A percentile compares a stretch with the other conserved stretches of the same genome.
These are phyloP conservation scores for Pseudozyma thailandica DNA, from an alignment of 1,284 basidiomycete genomes.

Conservation along the genomic window DNA sequence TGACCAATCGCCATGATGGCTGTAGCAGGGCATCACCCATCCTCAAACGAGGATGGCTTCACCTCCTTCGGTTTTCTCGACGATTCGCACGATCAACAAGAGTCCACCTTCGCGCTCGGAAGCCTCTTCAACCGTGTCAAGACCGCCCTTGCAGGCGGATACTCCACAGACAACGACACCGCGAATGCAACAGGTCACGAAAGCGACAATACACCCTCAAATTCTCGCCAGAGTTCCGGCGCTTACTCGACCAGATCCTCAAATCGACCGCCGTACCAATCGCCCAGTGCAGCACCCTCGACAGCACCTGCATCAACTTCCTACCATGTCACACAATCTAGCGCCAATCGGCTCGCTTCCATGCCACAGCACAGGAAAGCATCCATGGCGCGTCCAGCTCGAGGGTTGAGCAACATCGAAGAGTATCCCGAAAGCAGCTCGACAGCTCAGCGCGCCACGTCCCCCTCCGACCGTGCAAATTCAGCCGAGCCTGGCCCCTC, in stretches of 20 bases:
- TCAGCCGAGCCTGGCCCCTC: slow-evolving; percentile 17
- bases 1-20: slow-evolving; percentile 10
- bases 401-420: slow-evolving; percentile 47
- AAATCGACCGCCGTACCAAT: slow-evolving; percentile 4
- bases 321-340: slow-evolving; percentile 4
- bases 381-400: slow-evolving; percentile 26
- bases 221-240: slow-evolving; percentile 24
- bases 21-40: slow-evolving; percentile 3
- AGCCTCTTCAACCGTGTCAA: slow-evolving; percentile 61
- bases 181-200: background rate
- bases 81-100: slow-evolving; percentile 50
- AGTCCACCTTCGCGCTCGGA: slow-evolving; percentile 54
- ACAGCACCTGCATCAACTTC: slow-evolving; percentile 12
- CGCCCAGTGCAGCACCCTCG: slow-evolving; percentile 4
- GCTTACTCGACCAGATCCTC: slow-evolving; percentile 19
- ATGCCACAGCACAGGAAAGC: slow-evolving; percentile 32
- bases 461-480: slow-evolving; percentile 15
- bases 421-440: slow-evolving; percentile 37
- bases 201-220: slow-evolving; percentile 5
- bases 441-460: slow-evolving; percentile 8
- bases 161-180: slow-evolving; percentile 6
- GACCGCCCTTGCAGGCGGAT: slow-evolving; percentile 46
- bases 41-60: slow-evolving; percentile 18
- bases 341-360: slow-evolving; percentile 19
- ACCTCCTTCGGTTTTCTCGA: slow-evolving; percentile 62